Base-by-base conservation (phyloP, 164 flowering plant genomes). In the Tetracentron sinense region DNA sequence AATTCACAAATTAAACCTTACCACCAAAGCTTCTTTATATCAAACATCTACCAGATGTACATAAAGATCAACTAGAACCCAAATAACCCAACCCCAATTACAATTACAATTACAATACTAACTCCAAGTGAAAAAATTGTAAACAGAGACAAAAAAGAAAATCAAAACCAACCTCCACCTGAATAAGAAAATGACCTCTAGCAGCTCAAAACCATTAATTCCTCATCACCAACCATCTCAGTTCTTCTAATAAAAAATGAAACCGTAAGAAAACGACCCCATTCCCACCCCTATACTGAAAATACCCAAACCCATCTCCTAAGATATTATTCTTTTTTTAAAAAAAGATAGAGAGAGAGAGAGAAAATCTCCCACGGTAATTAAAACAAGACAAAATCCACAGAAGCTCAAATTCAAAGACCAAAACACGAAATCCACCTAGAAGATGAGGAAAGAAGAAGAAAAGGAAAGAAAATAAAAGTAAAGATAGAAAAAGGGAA, bases 181-280 rank as follows among this genome's bases (percentile, higher is more conserved):
- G 58, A 59, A 42, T n/a, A 60, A 67, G n/a, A 46, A 42, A 28
- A 42, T 31, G 60, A 20, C 54, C 54, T 30, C 25, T 54, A 56
- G 25, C 42, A 62, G 42, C 56, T 50, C 27, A 56, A 66, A 53
- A 47, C 28, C 54, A 42, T 29, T 46, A 55, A 55, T 50, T 49
- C 56, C 35, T 54, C 49, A 30, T 35, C 67, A 52, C 56, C 58
- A 17, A 46, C 55, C 31, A 17, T 42, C 57, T 20, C 19, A 27
- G n/a, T 6, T 30, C 44, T 19, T 20, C 30, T 23, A 22, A 38
- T 59, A 15, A 60, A 27, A 59, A 42, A 4, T 5, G 0, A 50
- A 42, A 49, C 42, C 11, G 26, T 15, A 33, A 23, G 64, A 68
- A 59, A 27, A 58, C 11, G 68, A 69, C 61, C 65, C 25, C 16